Evolutionary conservation across 805 yeast genomes (phyloP), one percentile per base, ranked within the genome.

Genomic region (Teunomyces gatunensis): DNA sequence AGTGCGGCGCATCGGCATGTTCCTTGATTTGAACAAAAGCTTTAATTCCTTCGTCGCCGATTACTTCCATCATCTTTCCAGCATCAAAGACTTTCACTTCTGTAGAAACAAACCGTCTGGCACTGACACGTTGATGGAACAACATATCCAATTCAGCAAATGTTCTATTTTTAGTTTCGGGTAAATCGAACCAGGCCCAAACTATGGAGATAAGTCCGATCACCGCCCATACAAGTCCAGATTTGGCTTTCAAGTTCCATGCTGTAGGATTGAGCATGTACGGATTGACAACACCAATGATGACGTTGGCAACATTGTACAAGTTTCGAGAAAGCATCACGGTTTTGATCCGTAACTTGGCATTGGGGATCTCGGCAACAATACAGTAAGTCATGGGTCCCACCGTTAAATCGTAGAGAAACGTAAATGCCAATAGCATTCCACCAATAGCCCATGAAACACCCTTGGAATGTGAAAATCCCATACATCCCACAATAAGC

Each of bases 111-210:
- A 77, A 77, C 54, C 70, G 63, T 61, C 81, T 73, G 5, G 81
- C 79, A 9, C 59, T 51, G 32, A 71, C 61, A 2, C 56, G 50
- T 15, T 60, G 45, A 13, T 50, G 68, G 63, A 81, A 83, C 67
- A 83, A 64, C 45, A 68, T 65, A 61, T 82, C 86, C 57, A 83
- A 66, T 56, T 83, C 87, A 42, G 81, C 83, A 58, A 69, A 81
- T 0, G 86, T 79, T 60, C 83, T 72, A 42, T 74, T 75, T 53
- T 70, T 69, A 25, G 85, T 78, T 60, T 83, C 88, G 6, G 88
- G 87, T 44, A 81, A 66, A 42, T 78, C 74, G 60, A 78, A 75
- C 61, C 65, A 74, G 29, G 70, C 63, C 80, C 81, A 79, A 33
- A 71, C 15, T 11, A 67, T 48, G 29, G 62, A 56, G 39, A 58